Evolutionary conservation across 768 basidiomycete genomes (phyloP), one percentile per base, ranked within the genome.

Genomic region (Collybiopsis luxurians): DNA sequence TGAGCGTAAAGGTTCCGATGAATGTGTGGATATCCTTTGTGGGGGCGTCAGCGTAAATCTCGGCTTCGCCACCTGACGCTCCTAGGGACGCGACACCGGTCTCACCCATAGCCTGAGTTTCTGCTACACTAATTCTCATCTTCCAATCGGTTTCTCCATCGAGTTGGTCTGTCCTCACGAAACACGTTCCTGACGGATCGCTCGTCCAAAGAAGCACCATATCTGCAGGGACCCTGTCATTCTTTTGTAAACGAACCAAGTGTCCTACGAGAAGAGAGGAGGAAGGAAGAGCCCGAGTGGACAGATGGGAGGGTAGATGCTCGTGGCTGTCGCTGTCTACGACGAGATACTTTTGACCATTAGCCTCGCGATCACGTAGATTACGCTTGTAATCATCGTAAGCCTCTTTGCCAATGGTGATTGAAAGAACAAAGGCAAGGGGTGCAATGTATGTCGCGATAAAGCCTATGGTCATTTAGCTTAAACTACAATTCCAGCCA

Each of bases 101-200:
- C 60, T 80, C 81, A 12, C 69, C 72, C 51, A 95, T 68, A 62
- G 86, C 87, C 75, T 97, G 95, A 43, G 87, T 89, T 24, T 87
- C 81, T 2, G 89, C 82, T 1, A 96, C 87, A 1, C 96, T 95
- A 1, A 97, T 90, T 3, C 92, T 84, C 48, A 98, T 76, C 69
- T 99, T 99, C 97, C 97, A 98, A 65, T 99, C 97, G 3, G 97
- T 99, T 73, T 99, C 97, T 42, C 97, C 97, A 61, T 99, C 97
- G 27, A 99, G 79, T 67, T 98, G 97, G 71, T 99, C 97, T 1
- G 96, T 99, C 10, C 97, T 83, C 59, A 99, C 92, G 71, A 98
- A 99, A 69, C 96, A 98, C 1, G 95, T 95, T 2, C 97, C 97
- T 24, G 89, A 87, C 2, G 84, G 73, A 64, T 99, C 96, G 3